These are phyloP conservation scores for Olyra latifolia DNA, from an alignment of 176 grass and related monocot species.

Conservation along the genomic window DNA sequence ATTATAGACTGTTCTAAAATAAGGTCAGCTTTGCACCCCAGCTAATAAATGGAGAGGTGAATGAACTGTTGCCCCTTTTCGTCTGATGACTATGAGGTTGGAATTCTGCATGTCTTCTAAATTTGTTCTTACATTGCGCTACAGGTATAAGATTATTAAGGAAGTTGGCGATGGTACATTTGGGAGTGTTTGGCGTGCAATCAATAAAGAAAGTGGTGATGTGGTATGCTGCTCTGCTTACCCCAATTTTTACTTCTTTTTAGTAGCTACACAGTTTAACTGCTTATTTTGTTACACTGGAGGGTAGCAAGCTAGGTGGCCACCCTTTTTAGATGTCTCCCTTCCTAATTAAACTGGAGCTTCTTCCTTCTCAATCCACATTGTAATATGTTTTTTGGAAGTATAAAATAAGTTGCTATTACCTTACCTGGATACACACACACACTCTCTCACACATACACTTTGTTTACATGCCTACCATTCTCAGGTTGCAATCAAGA, in stretches of 20 bases:
- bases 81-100: slow-evolving; percentile 1
- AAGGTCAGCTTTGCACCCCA: slow-evolving; percentile 43
- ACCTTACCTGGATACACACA: background rate
- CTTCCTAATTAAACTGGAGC: background rate
- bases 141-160: slow-evolving; percentile 84
- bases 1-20: slow-evolving; percentile 53
- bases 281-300: background rate
- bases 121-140: background rate
- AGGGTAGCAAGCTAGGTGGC: background rate
- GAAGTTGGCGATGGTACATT: slow-evolving; percentile 99
- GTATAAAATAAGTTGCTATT: background rate
- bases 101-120: background rate
- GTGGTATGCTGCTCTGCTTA: slow-evolving; percentile 61
- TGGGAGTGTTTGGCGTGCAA: slow-evolving; percentile 93
- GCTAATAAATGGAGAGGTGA: slow-evolving; percentile 81
- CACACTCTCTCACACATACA: background rate
- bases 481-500: slow-evolving; percentile 93
- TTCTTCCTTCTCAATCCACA: background rate
- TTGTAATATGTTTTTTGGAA: background rate
- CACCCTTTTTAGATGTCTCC: background rate
- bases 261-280: background rate
- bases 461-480: background rate
- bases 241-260: slow-evolving; percentile 11
- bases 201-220: slow-evolving; percentile 89
- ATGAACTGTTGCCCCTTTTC: background rate